A percentile compares a stretch with the other conserved stretches of the same genome.
Conservation (phyloP, 176 grass and related monocot genomes). For the Oryza glumipatula region DNA sequence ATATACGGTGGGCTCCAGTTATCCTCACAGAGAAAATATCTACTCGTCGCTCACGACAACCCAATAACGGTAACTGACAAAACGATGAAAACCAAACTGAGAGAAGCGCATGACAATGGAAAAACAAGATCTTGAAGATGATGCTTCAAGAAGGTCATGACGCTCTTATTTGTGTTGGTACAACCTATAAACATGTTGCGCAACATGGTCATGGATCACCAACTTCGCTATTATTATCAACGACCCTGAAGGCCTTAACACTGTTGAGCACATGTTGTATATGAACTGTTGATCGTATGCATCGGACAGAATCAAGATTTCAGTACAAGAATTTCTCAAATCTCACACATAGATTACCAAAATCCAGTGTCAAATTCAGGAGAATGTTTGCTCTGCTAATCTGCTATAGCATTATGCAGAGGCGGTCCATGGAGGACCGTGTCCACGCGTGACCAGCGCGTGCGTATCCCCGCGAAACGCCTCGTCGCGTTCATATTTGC, state of each 20-base stretch:
- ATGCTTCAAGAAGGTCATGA: too few species aligned
- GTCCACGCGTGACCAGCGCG: slow-evolving; percentile 39
- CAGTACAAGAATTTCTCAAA: background rate
- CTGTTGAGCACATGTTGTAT: too few species aligned
- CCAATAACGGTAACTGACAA: too few species aligned
- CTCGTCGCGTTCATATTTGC: slow-evolving; percentile 38
- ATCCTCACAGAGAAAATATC: too few species aligned
- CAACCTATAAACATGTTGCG: background rate
- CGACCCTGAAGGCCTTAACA: too few species aligned
- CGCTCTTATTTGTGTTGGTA: too few species aligned
- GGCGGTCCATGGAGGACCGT: slow-evolving; percentile 1
- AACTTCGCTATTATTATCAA: too few species aligned
- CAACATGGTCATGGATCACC: background rate
- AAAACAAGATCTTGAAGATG: too few species aligned
- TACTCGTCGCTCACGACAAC: too few species aligned
- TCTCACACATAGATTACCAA: background rate
- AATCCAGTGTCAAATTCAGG: background rate
- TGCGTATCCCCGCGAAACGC: slow-evolving; percentile 28
- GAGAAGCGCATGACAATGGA: too few species aligned
- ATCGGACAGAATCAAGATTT: background rate
- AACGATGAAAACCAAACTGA: too few species aligned
- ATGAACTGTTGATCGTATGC: background rate
- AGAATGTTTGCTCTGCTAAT: too few species aligned
- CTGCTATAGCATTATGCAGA: background rate
- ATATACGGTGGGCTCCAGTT: fast-evolving